Evolutionary conservation across 2,329 filamentous ascomycete genomes (phyloP).

Genomic region (Huntiella bhutanensis): DNA sequence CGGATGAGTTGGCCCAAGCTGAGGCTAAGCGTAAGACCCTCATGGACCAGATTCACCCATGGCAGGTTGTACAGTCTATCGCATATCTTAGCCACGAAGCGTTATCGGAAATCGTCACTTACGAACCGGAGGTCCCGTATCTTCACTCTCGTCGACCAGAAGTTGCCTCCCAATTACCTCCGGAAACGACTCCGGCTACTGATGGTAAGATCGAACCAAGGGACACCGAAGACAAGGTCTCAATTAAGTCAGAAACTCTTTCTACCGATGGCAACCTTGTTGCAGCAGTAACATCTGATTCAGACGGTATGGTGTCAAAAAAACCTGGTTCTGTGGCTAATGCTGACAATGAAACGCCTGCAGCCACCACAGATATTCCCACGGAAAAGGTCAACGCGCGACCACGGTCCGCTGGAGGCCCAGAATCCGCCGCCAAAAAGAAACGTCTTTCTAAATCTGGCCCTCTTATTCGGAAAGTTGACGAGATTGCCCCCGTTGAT

Average conservation of each 20-base stretch:
- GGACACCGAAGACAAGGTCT: background rate
- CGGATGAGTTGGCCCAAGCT: constrained; percentile 31
- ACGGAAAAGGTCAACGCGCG: no score
- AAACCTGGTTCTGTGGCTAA: background rate
- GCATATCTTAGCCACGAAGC: constrained; percentile 30
- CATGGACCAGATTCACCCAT: constrained; percentile 21
- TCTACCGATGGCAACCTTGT: background rate
- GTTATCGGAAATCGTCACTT: constrained; percentile 27
- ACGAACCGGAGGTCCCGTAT: constrained; percentile 18
- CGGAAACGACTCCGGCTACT: background rate
- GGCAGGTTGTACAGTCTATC: constrained; percentile 27
- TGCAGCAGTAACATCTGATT: no score
- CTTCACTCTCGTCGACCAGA: constrained; percentile 3
- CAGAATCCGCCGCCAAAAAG: background rate
- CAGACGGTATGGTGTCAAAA: background rate
- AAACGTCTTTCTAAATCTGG: background rate
- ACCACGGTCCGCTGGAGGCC: no score
- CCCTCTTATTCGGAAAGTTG: background rate
- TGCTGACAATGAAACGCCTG: background rate
- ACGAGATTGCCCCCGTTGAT: background rate
- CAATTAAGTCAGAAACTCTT: background rate
- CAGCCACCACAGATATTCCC: no score
- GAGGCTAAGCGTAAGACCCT: constrained; percentile 30
- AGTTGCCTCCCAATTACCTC: background rate
- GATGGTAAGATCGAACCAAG: background rate